Conservation (phyloP, 179 eudicot genomes). For the Vitellaria paradoxa region DNA sequence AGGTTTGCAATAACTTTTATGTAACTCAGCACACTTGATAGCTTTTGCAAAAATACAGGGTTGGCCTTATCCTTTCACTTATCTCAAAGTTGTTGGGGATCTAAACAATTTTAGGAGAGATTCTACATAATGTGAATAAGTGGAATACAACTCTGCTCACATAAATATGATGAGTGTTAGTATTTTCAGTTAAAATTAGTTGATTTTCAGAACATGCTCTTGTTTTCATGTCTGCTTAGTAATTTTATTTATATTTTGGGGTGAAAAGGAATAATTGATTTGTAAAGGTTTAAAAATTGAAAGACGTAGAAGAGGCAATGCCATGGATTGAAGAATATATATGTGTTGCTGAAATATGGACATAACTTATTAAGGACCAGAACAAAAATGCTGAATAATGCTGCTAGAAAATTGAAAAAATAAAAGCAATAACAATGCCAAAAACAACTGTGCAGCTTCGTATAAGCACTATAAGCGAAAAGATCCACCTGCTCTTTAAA, state of each 20-base stretch:
- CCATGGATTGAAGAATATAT: neutral
- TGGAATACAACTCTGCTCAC: neutral
- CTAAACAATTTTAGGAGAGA: neutral
- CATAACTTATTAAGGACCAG: neutral
- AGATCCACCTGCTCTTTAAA: constrained; percentile 33
- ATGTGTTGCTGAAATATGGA: neutral
- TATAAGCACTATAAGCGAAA: neutral
- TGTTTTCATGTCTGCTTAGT: neutral
- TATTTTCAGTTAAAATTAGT: neutral
- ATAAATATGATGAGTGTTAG: neutral
- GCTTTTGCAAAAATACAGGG: neutral
- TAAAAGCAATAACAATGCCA: neutral
- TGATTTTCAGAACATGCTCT: neutral
- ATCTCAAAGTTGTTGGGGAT: neutral
- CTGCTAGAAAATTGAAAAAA: neutral
- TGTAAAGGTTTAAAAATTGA: neutral
- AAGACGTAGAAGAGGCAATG: neutral
- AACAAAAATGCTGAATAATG: neutral
- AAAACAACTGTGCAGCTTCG: neutral
- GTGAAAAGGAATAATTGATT: neutral
- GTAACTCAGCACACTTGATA: neutral
- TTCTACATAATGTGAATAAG: neutral
- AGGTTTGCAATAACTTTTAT: neutral
- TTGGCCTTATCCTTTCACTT: neutral
- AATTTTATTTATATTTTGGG: neutral